Conservation (phyloP, 2,329 filamentous ascomycete species). For the Fonsecaea pedrosoi region DNA sequence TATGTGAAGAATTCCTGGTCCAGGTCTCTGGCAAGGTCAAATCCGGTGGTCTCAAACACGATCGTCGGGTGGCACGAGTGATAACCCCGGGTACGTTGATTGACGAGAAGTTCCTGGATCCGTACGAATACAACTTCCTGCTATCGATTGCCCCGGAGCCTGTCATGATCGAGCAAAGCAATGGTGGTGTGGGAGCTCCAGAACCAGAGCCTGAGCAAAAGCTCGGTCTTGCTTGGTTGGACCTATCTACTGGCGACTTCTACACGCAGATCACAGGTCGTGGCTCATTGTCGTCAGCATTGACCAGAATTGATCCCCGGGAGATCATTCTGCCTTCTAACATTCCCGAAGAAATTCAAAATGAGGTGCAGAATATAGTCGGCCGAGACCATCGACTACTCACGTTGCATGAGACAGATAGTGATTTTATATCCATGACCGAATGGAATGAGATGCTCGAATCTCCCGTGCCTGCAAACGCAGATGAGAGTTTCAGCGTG, state of each 20-base stretch:
- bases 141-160: conserved; percentile 70
- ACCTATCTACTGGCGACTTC: conserved; percentile 94
- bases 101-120: conserved; percentile 96
- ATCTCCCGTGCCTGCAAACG: conserved; percentile 65
- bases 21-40: conserved; percentile 72
- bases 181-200: conserved; percentile 40
- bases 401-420: conserved; percentile 67
- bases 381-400: conserved; percentile 77
- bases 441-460: conserved; percentile 82
- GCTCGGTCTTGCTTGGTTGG: conserved; percentile 89
- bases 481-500: conserved; percentile 64
- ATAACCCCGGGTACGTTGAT: conserved; percentile 95
- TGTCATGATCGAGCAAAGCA: conserved; percentile 37
- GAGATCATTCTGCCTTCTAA: conserved; percentile 81
- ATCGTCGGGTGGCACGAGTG: conserved; percentile 82
- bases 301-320: conserved; percentile 81
- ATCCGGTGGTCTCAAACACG: conserved; percentile 79
- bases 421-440: conserved; percentile 57
- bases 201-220: conserved; percentile 46
- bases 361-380: conserved; percentile 70
- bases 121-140: conserved; percentile 90
- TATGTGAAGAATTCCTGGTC: conserved; percentile 90
- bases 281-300: conserved; percentile 74
- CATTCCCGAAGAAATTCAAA: conserved; percentile 63
- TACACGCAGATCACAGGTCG: conserved; percentile 79